A percentile compares a stretch with the other conserved stretches of the same genome.
These are phyloP conservation scores for Vararia minispora DNA, from an alignment of 768 basidiomycete species.

Conservation along the genomic window DNA sequence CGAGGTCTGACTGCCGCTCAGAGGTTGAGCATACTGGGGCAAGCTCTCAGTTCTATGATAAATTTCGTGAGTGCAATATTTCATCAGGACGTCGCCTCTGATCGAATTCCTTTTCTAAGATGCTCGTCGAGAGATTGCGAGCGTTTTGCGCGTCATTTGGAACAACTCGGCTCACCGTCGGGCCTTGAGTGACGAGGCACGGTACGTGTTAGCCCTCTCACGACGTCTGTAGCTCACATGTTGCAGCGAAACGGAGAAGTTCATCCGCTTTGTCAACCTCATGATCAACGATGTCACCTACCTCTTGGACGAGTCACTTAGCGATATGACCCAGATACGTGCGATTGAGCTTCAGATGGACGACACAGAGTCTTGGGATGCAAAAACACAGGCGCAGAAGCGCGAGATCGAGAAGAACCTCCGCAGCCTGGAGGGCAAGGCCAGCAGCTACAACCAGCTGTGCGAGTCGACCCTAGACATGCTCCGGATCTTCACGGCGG, in stretches of 20 bases:
- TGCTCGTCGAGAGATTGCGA: slow-evolving; percentile 71
- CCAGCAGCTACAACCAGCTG: slow-evolving; percentile 77
- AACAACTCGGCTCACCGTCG: slow-evolving; percentile 81
- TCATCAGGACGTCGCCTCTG: neutral
- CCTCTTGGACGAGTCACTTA: slow-evolving; percentile 92
- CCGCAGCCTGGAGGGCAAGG: slow-evolving; percentile 72
- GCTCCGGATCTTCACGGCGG: slow-evolving; percentile 84
- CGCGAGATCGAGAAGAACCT: slow-evolving; percentile 76
- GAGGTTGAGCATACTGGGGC: slow-evolving; percentile 98
- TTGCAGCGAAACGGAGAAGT: slow-evolving; percentile 76
- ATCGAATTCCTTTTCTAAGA: slow-evolving; percentile 24
- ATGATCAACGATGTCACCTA: slow-evolving; percentile 99
- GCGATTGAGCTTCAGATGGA: slow-evolving; percentile 81
- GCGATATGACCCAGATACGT: slow-evolving; percentile 81
- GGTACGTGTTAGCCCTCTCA: slow-evolving; percentile 32
- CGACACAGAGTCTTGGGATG: slow-evolving; percentile 57
- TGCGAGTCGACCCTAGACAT: slow-evolving; percentile 85
- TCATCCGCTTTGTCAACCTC: slow-evolving; percentile 91
- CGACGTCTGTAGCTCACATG: neutral
- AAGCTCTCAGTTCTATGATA: slow-evolving; percentile 97
- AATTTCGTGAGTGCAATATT: slow-evolving; percentile 61
- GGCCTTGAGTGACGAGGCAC: slow-evolving; percentile 70
- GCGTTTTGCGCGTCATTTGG: slow-evolving; percentile 87
- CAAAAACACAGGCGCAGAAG: slow-evolving; percentile 55
- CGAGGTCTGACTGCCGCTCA: slow-evolving; percentile 21